Base-by-base conservation (phyloP, 352 stramenopile genomes). In the Phytopythium litorale region DNA sequence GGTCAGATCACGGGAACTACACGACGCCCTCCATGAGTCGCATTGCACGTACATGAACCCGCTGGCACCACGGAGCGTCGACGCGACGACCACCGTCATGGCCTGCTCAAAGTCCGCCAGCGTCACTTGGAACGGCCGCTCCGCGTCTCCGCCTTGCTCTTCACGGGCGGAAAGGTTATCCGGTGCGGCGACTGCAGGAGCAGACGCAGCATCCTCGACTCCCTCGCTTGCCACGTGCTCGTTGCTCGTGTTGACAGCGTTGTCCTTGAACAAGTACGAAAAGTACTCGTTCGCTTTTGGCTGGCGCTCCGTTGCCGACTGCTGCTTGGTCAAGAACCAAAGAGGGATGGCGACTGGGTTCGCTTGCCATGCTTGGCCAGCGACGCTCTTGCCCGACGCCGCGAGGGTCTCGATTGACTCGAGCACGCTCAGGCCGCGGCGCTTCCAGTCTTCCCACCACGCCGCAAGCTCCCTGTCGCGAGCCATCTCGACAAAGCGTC, bases 21-120 rank as follows among this genome's bases (percentile, higher is more conserved):
- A 32, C 28, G n/a, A 11, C 40, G 8, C 4, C 42, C 15, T 49
- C 18, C 6, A 25, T 16, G 6, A 18, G 21, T 28, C 7, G 19
- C n/a, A 59, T 12, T 40, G 33, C 19, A 76, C 81, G 57, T 66
- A 91, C 72, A 72, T 73, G 30, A 88, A 79, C 25, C 84, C 83
- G 0, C 68, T 78, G 5, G 79, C 71, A 18, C 84, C 70, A 35
- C 86, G 79, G 60, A 94, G 71, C 30, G 76, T 70, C 33, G 86
- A 94, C 11, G 84, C 80, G 9, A 86, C 71, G 35, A 92, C 58
- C 7, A 81, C 75, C 35, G 82, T 70, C 76, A 90, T 89, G 30
- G 86, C 84, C 58, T 90, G 73, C 16, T 89, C 79, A 68, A 94
- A 94, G 50, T 94, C 86, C 2, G 25, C 58, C 66, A 89, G 78